phyloP scores from a whole-genome alignment of 176 grass and related monocot species.

The Chrysopogon serrulatus region DNA sequence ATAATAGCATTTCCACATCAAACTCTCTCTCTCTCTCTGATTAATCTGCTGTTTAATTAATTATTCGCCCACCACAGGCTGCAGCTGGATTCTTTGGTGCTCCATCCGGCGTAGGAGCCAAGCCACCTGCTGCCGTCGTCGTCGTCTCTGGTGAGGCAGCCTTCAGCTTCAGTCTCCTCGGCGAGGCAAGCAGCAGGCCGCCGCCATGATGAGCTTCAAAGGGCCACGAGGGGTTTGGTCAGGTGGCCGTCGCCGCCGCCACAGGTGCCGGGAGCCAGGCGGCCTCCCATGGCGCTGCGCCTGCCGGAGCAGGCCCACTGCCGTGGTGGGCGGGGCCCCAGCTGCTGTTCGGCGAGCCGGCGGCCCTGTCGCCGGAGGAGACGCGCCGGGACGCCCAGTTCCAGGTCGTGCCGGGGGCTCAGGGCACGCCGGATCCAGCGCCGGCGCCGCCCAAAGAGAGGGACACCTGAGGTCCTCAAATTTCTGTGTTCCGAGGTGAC shows the following conservation, averaged over 20 bases:
- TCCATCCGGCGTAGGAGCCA: background rate
- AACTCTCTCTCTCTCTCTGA: background rate
- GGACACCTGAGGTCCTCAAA: constrained; percentile 39
- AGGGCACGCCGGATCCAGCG: constrained; percentile 37
- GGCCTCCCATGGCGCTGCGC: constrained; percentile 5
- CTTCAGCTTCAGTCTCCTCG: background rate
- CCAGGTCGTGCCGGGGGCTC: constrained; percentile 38
- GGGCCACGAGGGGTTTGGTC: constrained; percentile 33
- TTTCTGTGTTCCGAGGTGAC: constrained; percentile 75
- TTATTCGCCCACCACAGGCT: constrained; percentile 8
- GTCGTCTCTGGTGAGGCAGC: background rate
- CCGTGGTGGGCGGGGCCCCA: constrained; percentile 77
- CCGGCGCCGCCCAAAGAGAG: constrained; percentile 26
- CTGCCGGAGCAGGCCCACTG: constrained; percentile 24
- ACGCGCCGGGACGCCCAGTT: constrained; percentile 41
- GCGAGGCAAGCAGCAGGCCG: background rate
- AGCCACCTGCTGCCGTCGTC: background rate
- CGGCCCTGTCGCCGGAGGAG: constrained; percentile 36
- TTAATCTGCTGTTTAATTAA: background rate
- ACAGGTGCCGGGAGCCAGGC: constrained; percentile 1
- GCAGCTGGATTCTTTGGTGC: background rate
- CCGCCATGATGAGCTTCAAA: constrained; percentile 58
- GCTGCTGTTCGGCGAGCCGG: constrained; percentile 50
- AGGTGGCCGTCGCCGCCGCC: background rate
- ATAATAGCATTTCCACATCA: background rate